A percentile compares a stretch with the other conserved stretches of the same genome.
These are phyloP conservation scores for Theileria equi DNA, from an alignment of 169 alveolate species.

Conservation along the genomic window DNA sequence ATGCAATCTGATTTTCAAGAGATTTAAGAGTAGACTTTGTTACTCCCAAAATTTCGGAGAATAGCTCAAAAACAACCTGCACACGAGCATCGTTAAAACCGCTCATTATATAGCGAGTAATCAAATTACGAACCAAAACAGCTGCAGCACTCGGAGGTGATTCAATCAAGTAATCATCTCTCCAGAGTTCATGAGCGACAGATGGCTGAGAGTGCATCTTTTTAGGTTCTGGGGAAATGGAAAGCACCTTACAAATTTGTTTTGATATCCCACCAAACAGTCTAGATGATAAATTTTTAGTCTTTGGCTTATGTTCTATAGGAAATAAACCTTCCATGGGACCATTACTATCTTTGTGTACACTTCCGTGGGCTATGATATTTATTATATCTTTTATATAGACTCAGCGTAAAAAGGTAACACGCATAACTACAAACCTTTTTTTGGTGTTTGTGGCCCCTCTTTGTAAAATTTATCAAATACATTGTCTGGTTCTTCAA, in stretches of 20 bases:
- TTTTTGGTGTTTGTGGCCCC: too few relatives aligned
- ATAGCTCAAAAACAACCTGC: conserved; percentile 65
- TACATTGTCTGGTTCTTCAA: too few relatives aligned
- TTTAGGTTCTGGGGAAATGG: conserved; percentile 13
- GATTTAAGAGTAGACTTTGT: conserved; percentile 64
- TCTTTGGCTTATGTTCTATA: too few relatives aligned
- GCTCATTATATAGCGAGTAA: conserved; percentile 68
- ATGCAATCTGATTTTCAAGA: conserved; percentile 70
- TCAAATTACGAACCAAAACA: conserved; percentile 66
- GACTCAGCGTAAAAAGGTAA: too few relatives aligned
- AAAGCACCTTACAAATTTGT: conserved; percentile 1
- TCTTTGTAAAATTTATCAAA: too few relatives aligned
- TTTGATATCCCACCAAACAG: conserved; percentile 1
- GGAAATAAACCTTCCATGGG: too few relatives aligned
- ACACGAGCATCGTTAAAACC: conserved; percentile 74
- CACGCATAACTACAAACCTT: too few relatives aligned
- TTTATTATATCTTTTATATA: too few relatives aligned
- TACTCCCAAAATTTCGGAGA: conserved; percentile 67
- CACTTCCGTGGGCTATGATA: too few relatives aligned
- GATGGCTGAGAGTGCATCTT: background rate
- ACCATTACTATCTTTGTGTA: too few relatives aligned
- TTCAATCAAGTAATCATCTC: conserved; percentile 5
- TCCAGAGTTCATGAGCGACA: background rate
- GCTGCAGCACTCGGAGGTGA: conserved; percentile 56
- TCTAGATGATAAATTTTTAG: conserved; percentile 3